A percentile compares a stretch with the other conserved stretches of the same genome.
These are phyloP conservation scores for Carex littledalei DNA, from an alignment of 176 grass and related monocot species.

Conservation along the genomic window DNA sequence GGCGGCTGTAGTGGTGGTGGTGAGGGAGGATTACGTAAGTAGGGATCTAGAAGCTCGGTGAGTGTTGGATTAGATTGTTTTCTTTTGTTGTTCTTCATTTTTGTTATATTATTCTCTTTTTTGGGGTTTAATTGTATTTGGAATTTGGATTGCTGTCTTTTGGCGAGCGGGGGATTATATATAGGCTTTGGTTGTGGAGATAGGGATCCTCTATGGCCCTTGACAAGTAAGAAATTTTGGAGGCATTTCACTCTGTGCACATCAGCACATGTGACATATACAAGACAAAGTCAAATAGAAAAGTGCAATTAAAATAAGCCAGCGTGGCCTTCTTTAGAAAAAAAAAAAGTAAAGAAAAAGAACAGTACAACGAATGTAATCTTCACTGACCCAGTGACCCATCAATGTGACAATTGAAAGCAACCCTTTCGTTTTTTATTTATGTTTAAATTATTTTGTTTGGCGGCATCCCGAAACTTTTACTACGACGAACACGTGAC, in stretches of 20 bases:
- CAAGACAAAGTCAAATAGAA: too few relatives aligned
- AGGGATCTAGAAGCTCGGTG: background rate
- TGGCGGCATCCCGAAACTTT: too few relatives aligned
- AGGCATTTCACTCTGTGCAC: background rate
- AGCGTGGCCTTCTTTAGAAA: too few relatives aligned
- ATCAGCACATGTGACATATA: too few relatives aligned
- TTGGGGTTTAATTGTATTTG: background rate
- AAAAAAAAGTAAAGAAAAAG: too few relatives aligned
- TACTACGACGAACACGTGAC: too few relatives aligned
- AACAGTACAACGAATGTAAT: too few relatives aligned
- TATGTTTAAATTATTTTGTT: too few relatives aligned
- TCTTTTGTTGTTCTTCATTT: background rate
- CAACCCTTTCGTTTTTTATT: too few relatives aligned
- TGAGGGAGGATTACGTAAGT: constrained; percentile 11
- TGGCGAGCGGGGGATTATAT: background rate
- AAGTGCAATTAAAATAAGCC: too few relatives aligned
- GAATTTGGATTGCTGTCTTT: background rate
- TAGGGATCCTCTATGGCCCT: background rate
- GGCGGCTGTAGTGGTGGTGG: background rate
- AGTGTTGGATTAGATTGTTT: constrained; percentile 11
- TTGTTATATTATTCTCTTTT: background rate
- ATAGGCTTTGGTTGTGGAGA: background rate
- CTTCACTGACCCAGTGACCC: too few relatives aligned
- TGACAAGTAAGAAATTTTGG: background rate
- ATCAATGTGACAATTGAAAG: too few relatives aligned